These are phyloP conservation scores for Aspergillus sojae DNA, from an alignment of 2,329 filamentous ascomycete genomes.

Conservation along the genomic window DNA sequence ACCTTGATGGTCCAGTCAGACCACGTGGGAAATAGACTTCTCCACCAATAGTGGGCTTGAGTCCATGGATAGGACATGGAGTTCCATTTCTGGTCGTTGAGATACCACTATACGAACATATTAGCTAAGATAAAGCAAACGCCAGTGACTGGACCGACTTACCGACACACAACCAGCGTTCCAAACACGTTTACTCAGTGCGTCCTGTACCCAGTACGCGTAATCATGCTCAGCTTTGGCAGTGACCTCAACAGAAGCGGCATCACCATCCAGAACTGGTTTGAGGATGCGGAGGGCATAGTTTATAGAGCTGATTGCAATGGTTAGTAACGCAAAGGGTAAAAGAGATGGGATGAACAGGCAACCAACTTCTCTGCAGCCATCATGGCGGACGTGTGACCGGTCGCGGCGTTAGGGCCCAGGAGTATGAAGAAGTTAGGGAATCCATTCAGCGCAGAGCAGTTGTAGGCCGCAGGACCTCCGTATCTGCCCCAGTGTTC, in stretches of 20 bases:
- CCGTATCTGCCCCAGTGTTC: slow-evolving; percentile 44
- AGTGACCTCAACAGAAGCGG: slow-evolving; percentile 49
- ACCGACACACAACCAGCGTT: slow-evolving; percentile 38
- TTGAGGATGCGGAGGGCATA: slow-evolving; percentile 61
- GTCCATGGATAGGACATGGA: slow-evolving; percentile 32
- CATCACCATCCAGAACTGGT: slow-evolving; percentile 51
- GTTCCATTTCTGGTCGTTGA: slow-evolving; percentile 31
- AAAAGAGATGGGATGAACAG: background rate
- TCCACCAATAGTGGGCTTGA: slow-evolving; percentile 30
- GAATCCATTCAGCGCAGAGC: slow-evolving; percentile 57
- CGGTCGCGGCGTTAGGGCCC: slow-evolving; percentile 35
- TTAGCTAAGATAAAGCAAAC: background rate
- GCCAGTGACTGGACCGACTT: background rate
- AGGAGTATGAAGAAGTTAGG: slow-evolving; percentile 40
- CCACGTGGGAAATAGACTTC: slow-evolving; percentile 31
- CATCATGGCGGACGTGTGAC: slow-evolving; percentile 57
- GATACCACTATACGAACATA: slow-evolving; percentile 20
- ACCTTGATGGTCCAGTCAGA: slow-evolving; percentile 25
- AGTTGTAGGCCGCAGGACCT: slow-evolving; percentile 63
- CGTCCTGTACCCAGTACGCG: slow-evolving; percentile 49
- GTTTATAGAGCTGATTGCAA: slow-evolving; percentile 49
- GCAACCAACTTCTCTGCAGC: slow-evolving; percentile 56
- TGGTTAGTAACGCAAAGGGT: background rate
- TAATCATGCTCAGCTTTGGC: slow-evolving; percentile 49
- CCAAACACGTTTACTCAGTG: slow-evolving; percentile 51